phyloP scores from a whole-genome alignment of 345 rosid species.

The Litchi chinensis region DNA sequence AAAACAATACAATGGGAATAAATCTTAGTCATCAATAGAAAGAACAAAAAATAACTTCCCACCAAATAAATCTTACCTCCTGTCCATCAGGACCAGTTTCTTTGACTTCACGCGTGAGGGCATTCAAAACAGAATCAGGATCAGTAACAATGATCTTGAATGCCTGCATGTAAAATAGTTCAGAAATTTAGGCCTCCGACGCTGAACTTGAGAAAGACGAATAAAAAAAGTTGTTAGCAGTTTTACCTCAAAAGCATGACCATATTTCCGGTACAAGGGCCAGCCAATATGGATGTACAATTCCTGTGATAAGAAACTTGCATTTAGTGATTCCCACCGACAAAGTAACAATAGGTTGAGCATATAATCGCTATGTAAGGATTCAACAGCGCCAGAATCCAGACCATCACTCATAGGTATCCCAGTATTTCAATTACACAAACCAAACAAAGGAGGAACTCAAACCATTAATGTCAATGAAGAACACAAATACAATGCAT shows the following conservation, averaged over 20 bases:
- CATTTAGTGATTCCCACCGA: background rate
- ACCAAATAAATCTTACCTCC: slow-evolving; percentile 55
- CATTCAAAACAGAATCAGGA: slow-evolving; percentile 80
- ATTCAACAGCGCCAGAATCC: background rate
- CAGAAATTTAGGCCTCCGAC: background rate
- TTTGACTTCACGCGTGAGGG: slow-evolving; percentile 84
- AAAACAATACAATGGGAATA: slow-evolving; percentile 18
- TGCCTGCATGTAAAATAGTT: slow-evolving; percentile 55
- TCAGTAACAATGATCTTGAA: slow-evolving; percentile 89
- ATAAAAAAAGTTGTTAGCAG: background rate
- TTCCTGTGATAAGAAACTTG: slow-evolving; percentile 50
- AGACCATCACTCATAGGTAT: background rate
- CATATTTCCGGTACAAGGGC: slow-evolving; percentile 93
- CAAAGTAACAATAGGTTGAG: slow-evolving; percentile 9
- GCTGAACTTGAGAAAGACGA: background rate
- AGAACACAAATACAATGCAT: background rate
- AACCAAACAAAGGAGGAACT: background rate
- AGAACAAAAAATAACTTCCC: background rate
- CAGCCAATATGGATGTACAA: slow-evolving; percentile 81
- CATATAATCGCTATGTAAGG: background rate
- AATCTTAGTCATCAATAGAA: slow-evolving; percentile 14
- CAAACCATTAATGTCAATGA: background rate
- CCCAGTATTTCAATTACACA: background rate
- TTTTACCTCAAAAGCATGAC: slow-evolving; percentile 97
- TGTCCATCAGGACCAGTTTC: slow-evolving; percentile 87